Evolutionary conservation across 1,139 yeast genomes (phyloP).

Genomic region (Yamadazyma diospyri): DNA sequence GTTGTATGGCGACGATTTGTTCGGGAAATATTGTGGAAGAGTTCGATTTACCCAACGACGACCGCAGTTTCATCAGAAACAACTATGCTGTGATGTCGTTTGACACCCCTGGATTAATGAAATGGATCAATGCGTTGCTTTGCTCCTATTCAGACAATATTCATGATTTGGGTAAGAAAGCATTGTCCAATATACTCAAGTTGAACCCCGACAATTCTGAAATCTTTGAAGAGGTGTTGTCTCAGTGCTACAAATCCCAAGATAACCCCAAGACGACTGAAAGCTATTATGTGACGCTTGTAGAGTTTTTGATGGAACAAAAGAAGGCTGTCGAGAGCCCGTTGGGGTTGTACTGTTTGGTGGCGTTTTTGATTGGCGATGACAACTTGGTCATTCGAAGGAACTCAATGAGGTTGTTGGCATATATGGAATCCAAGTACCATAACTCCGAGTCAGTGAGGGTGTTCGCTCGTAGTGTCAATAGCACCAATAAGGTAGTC

Average conservation of each 20-base stretch:
- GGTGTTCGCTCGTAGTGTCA: conserved; percentile 56
- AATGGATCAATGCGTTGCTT: conserved; percentile 76
- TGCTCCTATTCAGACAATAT: conserved; percentile 57
- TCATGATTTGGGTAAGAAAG: conserved; percentile 65
- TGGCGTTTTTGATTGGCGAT: conserved; percentile 68
- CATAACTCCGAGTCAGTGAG: conserved; percentile 41
- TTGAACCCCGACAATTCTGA: conserved; percentile 56
- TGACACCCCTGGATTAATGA: conserved; percentile 63
- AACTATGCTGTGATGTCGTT: conserved; percentile 53
- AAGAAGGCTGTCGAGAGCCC: conserved; percentile 42
- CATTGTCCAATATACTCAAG: conserved; percentile 62
- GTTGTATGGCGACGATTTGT: conserved; percentile 82
- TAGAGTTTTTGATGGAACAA: conserved; percentile 50
- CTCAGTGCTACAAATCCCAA: conserved; percentile 64
- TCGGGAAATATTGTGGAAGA: conserved; percentile 58
- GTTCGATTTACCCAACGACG: conserved; percentile 37
- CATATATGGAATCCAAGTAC: conserved; percentile 52
- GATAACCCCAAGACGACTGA: conserved; percentile 51
- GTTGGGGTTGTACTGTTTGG: conserved; percentile 60
- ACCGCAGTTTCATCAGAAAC: conserved; percentile 10
- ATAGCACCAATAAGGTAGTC: conserved; percentile 66
- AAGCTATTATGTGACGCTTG: conserved; percentile 68
- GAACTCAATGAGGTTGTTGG: conserved; percentile 58
- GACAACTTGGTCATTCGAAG: conserved; percentile 56
- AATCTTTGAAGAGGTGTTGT: conserved; percentile 60